Percentiles rank a stretch among this genome's conserved stretches.
phyloP scores from a whole-genome alignment of 768 basidiomycete genomes.

The Fistulinella prunicolor region DNA sequence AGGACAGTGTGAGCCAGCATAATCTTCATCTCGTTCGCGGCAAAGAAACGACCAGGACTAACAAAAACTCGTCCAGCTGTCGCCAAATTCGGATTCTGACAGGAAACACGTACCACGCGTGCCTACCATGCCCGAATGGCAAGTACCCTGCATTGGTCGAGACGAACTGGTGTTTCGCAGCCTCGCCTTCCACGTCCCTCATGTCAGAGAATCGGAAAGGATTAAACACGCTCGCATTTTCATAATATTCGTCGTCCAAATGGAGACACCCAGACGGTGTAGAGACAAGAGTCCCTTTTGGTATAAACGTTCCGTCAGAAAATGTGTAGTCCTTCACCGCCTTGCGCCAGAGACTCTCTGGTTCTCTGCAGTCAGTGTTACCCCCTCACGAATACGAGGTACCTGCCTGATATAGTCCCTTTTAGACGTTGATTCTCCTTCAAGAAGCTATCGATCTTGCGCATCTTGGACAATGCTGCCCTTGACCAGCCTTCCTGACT shows the following conservation, averaged over 20 bases:
- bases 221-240: constrained; percentile 39
- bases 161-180: constrained; percentile 33
- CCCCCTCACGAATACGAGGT: no score
- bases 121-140: constrained; percentile 36
- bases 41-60: constrained; percentile 40
- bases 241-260: constrained; percentile 22
- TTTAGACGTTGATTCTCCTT: constrained; percentile 35
- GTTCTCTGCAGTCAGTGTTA: no score
- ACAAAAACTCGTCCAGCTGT: not conserved
- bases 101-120: constrained; percentile 22
- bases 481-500: constrained; percentile 28
- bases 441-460: constrained; percentile 40
- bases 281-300: constrained; percentile 29
- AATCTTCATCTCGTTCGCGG: constrained; percentile 41
- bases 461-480: constrained; percentile 26
- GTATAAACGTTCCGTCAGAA: constrained; percentile 39
- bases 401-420: constrained; percentile 27
- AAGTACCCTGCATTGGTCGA: constrained; percentile 35
- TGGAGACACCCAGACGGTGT: constrained; percentile 23
- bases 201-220: constrained; percentile 47
- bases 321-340: constrained; percentile 34
- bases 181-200: constrained; percentile 32
- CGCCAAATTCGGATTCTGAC: not conserved
- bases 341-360: constrained; percentile 32
- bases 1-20: constrained; percentile 46